Evolutionary conservation across 139 green algal species (phyloP).

Genomic region (Edaphochlamys debaryana): DNA sequence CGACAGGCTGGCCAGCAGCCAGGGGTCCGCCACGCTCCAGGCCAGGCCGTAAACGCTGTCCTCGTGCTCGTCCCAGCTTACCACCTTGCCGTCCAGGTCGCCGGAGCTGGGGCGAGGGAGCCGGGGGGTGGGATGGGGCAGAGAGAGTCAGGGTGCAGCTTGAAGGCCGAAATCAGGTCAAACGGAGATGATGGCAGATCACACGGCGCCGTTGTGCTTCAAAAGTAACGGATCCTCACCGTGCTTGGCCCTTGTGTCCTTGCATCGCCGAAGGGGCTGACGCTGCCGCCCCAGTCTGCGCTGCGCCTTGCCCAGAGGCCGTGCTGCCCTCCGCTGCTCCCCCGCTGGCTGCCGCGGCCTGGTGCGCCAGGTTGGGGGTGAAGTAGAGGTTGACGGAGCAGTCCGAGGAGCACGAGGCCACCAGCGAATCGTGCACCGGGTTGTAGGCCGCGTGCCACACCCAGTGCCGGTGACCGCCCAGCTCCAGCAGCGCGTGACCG

Average conservation of each 20-base stretch:
- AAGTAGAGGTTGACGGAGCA: conserved; percentile 73
- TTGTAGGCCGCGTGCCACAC: conserved; percentile 82
- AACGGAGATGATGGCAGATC: too few relatives aligned
- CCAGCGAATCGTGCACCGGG: conserved; percentile 73
- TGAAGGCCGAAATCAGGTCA: too few relatives aligned
- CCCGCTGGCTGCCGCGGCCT: background rate
- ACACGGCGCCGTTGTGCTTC: too few relatives aligned
- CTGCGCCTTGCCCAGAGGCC: background rate
- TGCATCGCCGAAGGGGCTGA: too few relatives aligned
- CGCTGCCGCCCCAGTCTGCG: background rate
- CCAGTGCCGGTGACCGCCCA: conserved; percentile 85
- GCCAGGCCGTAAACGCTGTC: conserved; percentile 82
- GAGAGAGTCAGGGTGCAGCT: too few relatives aligned
- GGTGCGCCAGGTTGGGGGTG: conserved; percentile 49
- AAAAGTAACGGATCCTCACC: too few relatives aligned
- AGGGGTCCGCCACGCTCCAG: conserved; percentile 84
- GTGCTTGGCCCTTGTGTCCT: too few relatives aligned
- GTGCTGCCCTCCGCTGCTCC: background rate
- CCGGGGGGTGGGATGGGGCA: too few relatives aligned
- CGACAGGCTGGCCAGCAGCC: conserved; percentile 83
- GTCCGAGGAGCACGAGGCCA: conserved; percentile 79
- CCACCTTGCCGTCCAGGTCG: conserved; percentile 66
- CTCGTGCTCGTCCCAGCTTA: conserved; percentile 84
- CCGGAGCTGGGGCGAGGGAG: background rate
- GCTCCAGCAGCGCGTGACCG: conserved; percentile 68